A percentile compares a stretch with the other conserved stretches of the same genome.
These are phyloP conservation scores for Auriscalpium microsporum DNA, from an alignment of 768 basidiomycete species.

Conservation along the genomic window DNA sequence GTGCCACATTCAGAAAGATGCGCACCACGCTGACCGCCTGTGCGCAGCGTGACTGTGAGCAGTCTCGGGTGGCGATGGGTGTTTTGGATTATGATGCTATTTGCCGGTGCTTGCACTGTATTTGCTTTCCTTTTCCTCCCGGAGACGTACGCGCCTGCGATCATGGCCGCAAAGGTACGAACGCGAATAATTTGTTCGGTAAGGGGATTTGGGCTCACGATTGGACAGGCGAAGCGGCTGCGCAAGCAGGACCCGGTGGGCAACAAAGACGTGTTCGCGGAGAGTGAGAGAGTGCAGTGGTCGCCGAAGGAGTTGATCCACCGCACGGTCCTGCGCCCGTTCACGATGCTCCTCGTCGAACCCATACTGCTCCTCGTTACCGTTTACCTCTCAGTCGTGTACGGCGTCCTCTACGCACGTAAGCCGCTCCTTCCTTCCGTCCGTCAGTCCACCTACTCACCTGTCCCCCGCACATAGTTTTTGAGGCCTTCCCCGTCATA, in stretches of 20 bases:
- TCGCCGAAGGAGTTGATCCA: conserved; percentile 12
- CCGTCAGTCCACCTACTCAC: neutral
- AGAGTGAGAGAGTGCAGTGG: neutral
- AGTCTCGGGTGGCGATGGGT: conserved; percentile 18
- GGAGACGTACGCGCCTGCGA: conserved; percentile 15
- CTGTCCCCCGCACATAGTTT: neutral
- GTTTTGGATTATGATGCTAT: conserved; percentile 20
- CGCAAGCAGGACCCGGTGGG: neutral
- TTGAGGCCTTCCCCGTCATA: conserved; percentile 6
- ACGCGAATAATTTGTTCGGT: neutral
- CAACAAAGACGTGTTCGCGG: neutral
- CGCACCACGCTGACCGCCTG: neutral
- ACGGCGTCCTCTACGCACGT: conserved; percentile 8
- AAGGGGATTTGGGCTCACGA: neutral
- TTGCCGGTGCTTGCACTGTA: conserved; percentile 9
- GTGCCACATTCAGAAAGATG: neutral
- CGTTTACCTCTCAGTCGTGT: conserved; percentile 10
- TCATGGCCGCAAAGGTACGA: conserved; percentile 7
- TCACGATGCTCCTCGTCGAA: conserved; percentile 26
- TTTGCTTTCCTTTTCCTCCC: conserved; percentile 12
- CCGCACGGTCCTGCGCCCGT: conserved; percentile 23
- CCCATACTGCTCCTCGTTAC: conserved; percentile 10
- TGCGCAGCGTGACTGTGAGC: neutral
- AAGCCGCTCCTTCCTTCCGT: neutral
- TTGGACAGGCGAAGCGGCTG: neutral